Evolutionary conservation across 179 eudicot genomes (phyloP).

Genomic region (Silene noctiflora): DNA sequence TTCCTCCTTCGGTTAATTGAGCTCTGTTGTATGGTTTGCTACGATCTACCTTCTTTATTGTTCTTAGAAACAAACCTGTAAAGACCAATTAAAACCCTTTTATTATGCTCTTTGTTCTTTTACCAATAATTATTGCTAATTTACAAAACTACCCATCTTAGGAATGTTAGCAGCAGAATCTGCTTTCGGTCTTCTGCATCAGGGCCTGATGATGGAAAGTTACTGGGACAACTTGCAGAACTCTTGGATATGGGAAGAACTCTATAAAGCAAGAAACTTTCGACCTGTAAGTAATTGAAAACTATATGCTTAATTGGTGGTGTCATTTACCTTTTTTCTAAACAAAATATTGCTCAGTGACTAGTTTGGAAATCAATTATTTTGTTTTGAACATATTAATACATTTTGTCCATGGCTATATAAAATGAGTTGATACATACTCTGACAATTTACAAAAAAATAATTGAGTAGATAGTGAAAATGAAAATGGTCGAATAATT

Average conservation of each 20-base stretch:
- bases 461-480: too few relatives aligned
- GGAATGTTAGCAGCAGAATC: slow-evolving; percentile 98
- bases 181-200: slow-evolving; percentile 61
- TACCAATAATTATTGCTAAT: neutral
- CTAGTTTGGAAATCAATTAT: too few relatives aligned
- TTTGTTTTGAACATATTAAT: too few relatives aligned
- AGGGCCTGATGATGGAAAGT: slow-evolving; percentile 55
- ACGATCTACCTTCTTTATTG: neutral
- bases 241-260: slow-evolving; percentile 98
- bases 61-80: too few relatives aligned
- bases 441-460: too few relatives aligned
- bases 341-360: too few relatives aligned
- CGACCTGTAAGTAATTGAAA: slow-evolving; percentile 57
- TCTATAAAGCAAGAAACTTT: slow-evolving; percentile 69
- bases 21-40: neutral
- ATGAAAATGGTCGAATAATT: too few relatives aligned
- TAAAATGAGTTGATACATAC: too few relatives aligned
- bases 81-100: too few relatives aligned
- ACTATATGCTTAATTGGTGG: neutral
- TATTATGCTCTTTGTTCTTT: neutral
- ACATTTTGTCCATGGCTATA: too few relatives aligned
- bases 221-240: slow-evolving; percentile 73
- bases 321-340: neutral
- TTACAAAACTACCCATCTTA: slow-evolving; percentile 22
- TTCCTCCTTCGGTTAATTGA: neutral